These are phyloP conservation scores for Triangularia verruculosa DNA, from an alignment of 2,329 filamentous ascomycete species.

Conservation along the genomic window DNA sequence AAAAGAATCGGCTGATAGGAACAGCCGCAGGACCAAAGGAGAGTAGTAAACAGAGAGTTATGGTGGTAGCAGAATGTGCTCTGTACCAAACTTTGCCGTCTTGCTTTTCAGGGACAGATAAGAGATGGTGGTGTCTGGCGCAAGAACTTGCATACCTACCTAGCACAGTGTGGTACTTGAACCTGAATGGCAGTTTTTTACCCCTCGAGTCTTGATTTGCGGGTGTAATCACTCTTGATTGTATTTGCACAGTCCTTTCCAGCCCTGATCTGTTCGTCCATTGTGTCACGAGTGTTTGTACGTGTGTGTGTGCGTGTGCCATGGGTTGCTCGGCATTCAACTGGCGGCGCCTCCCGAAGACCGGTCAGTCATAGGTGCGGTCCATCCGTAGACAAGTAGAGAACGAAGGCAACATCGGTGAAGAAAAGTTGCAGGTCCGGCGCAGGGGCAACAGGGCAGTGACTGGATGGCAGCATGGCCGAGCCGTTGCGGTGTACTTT, in stretches of 20 bases:
- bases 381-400: neutral
- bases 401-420: neutral
- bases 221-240: neutral
- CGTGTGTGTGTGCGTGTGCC: neutral
- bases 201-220: neutral
- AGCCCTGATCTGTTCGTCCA: neutral
- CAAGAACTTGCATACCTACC: no score
- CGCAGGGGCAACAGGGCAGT: neutral
- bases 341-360: neutral
- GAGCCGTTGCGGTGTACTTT: neutral
- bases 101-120: neutral
- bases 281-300: neutral
- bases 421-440: neutral
- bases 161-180: no score
- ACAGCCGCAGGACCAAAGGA: neutral
- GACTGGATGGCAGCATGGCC: neutral
- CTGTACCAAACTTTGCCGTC: neutral
- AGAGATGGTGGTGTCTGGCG: no score
- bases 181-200: neutral
- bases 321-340: neutral
- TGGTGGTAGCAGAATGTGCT: neutral
- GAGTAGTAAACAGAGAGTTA: no score
- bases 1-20: neutral
- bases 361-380: neutral
- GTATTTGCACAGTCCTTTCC: neutral